These are phyloP conservation scores for Aegilops speltoides DNA, from an alignment of 176 grass and related monocot genomes.

Conservation along the genomic window DNA sequence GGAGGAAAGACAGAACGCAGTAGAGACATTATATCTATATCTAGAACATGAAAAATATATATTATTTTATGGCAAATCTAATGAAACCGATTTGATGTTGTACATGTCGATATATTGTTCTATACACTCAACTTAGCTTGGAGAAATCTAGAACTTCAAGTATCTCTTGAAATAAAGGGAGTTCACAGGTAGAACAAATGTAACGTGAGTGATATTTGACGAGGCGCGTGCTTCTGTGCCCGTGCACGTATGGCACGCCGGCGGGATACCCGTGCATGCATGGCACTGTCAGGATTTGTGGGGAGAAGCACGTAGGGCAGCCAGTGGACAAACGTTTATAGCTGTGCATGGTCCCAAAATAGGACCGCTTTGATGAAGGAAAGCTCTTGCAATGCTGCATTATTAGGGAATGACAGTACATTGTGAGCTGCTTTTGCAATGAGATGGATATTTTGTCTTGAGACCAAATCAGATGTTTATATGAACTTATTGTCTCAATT, in stretches of 20 bases:
- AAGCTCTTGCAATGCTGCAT: neutral
- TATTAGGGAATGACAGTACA: neutral
- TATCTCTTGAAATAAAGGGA: no score
- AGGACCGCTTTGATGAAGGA: slow-evolving; percentile 14
- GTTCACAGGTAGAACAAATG: neutral
- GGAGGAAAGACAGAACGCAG: no score
- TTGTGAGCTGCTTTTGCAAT: neutral
- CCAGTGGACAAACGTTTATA: slow-evolving; percentile 29
- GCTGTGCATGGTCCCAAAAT: slow-evolving; percentile 31
- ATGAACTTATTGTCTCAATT: no score
- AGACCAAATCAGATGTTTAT: no score
- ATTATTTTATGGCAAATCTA: no score
- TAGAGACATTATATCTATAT: no score
- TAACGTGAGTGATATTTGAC: slow-evolving; percentile 11
- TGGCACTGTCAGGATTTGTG: neutral
- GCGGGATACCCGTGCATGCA: neutral
- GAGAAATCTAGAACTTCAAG: no score
- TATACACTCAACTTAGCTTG: no score
- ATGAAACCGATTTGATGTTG: no score
- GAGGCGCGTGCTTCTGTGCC: slow-evolving; percentile 22
- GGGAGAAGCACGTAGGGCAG: neutral
- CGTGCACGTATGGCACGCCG: neutral
- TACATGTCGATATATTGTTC: no score
- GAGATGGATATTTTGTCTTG: neutral
- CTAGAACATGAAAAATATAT: no score